These are phyloP conservation scores for Seiridium unicorne DNA, from an alignment of 2,329 filamentous ascomycete genomes.

Conservation along the genomic window DNA sequence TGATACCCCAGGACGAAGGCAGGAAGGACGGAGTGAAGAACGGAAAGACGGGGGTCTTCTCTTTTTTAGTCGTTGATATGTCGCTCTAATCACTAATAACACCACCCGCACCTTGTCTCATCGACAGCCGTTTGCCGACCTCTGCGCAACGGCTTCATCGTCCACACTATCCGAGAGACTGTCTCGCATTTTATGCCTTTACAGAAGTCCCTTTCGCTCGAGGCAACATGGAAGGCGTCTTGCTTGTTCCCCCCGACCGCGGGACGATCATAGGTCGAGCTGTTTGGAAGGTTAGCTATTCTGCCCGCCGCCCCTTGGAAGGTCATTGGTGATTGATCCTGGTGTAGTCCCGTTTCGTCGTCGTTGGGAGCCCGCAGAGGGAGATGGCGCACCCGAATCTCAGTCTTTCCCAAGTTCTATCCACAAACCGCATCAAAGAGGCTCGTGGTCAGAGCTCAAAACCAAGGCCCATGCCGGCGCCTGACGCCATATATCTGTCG, in stretches of 20 bases:
- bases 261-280: constrained; percentile 50
- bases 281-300: constrained; percentile 47
- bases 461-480: constrained; percentile 26
- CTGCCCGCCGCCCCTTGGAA: background rate
- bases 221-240: constrained; percentile 44
- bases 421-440: constrained; percentile 36
- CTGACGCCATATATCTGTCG: constrained; percentile 47
- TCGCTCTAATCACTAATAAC: background rate
- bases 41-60: background rate
- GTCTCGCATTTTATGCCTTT: too few relatives aligned
- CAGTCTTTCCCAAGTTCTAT: constrained; percentile 37
- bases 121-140: too few relatives aligned
- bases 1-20: background rate
- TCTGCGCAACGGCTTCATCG: too few relatives aligned
- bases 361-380: constrained; percentile 44
- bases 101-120: background rate
- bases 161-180: too few relatives aligned
- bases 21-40: constrained; percentile 10
- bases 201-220: background rate
- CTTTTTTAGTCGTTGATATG: background rate
- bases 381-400: constrained; percentile 33
- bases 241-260: constrained; percentile 50
- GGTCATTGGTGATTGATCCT: constrained; percentile 12
- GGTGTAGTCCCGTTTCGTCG: constrained; percentile 56
- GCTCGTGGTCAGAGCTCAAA: constrained; percentile 35